Conservation (phyloP, 768 basidiomycete species). For the Xerocomellus amylosporus region DNA sequence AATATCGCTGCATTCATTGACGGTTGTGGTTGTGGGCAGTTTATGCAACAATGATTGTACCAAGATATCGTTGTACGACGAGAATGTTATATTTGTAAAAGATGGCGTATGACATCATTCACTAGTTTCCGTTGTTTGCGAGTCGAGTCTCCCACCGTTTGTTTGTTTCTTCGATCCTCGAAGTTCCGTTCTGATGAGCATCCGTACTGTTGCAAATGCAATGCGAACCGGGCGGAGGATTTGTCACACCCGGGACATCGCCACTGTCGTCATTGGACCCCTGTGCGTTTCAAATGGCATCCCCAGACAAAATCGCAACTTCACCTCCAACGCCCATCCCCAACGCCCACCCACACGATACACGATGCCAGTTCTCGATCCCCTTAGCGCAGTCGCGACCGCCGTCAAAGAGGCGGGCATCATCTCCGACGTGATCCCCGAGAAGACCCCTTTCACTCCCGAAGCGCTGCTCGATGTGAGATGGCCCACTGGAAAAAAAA, state of each 20-base stretch:
- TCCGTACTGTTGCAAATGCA: neutral
- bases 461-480: constrained; percentile 28
- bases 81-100: neutral
- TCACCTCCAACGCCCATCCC: neutral
- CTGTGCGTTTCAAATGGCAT: neutral
- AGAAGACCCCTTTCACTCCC: constrained; percentile 23
- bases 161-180: neutral
- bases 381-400: constrained; percentile 21
- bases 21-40: constrained; percentile 10
- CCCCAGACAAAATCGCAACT: neutral
- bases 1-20: neutral
- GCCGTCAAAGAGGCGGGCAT: constrained; percentile 21
- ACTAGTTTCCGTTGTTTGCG: neutral
- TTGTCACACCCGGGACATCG: neutral
- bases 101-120: neutral
- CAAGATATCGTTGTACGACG: neutral
- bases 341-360: neutral
- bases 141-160: neutral
- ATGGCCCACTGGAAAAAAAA: constrained; percentile 33
- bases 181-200: neutral
- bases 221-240: neutral
- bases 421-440: constrained; percentile 32
- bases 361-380: constrained; percentile 26
- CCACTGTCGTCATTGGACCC: constrained; percentile 14
- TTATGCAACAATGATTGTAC: constrained; percentile 19